These are phyloP conservation scores for Cystobasidium tubakii DNA, from an alignment of 768 basidiomycete species.

Conservation along the genomic window DNA sequence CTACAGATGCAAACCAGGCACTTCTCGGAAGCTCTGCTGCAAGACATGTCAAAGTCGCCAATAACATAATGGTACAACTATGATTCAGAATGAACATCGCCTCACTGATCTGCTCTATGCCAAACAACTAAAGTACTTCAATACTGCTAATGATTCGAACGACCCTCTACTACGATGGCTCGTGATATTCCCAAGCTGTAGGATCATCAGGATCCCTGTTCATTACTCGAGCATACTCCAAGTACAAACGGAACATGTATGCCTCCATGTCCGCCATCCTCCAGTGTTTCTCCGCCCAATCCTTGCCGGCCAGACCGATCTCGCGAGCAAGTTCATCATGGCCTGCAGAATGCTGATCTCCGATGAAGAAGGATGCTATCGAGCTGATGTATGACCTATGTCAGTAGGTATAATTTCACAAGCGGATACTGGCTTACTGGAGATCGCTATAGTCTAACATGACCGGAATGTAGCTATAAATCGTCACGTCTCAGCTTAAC, in stretches of 20 bases:
- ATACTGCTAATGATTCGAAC: no score
- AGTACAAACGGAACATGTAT: constrained; percentile 50
- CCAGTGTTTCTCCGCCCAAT: constrained; percentile 50
- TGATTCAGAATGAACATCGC: not conserved
- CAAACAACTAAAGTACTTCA: no score
- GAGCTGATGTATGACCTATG: constrained; percentile 50
- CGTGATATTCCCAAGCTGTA: constrained; percentile 35
- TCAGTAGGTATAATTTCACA: constrained; percentile 42
- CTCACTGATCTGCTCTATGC: no score
- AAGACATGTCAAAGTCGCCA: no score
- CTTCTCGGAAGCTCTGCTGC: no score
- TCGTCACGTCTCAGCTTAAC: not conserved
- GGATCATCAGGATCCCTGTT: constrained; percentile 39
- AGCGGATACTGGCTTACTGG: constrained; percentile 44
- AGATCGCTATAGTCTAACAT: constrained; percentile 50
- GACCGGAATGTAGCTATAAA: constrained; percentile 47
- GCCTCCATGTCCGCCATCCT: constrained; percentile 50
- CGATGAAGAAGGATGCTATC: constrained; percentile 51
- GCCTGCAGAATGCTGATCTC: constrained; percentile 44
- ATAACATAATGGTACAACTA: not conserved
- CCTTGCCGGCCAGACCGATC: constrained; percentile 45
- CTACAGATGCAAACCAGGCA: no score
- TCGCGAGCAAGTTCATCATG: constrained; percentile 51
- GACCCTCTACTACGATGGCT: not conserved
- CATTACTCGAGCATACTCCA: constrained; percentile 46